A percentile compares a stretch with the other conserved stretches of the same genome.
These are phyloP conservation scores for Micractinium sp. DNA, from an alignment of 139 green algal species.

Conservation along the genomic window DNA sequence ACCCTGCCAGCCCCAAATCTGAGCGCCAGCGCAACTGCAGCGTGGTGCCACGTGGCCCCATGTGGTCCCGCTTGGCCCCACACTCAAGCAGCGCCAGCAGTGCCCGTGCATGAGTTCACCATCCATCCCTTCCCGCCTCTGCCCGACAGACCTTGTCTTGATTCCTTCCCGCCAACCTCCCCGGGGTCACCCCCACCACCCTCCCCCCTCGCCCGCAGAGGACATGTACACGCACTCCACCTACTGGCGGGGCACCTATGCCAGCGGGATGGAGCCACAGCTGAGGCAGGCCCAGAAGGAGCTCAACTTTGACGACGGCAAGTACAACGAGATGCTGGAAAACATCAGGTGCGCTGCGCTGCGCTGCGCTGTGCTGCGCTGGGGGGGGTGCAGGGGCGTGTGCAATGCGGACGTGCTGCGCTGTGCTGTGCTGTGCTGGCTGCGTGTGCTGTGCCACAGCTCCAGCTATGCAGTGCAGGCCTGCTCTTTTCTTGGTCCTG, in stretches of 20 bases:
- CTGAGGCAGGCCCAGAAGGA: neutral
- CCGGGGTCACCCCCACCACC: too few relatives aligned
- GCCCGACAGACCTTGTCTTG: too few relatives aligned
- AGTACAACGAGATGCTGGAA: neutral
- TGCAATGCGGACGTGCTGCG: neutral
- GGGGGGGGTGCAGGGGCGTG: neutral
- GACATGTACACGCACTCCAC: conserved; percentile 16
- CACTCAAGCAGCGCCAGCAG: too few relatives aligned
- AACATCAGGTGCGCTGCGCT: neutral
- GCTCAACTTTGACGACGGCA: neutral
- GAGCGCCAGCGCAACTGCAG: too few relatives aligned
- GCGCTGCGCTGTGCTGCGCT: neutral
- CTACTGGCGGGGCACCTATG: conserved; percentile 7
- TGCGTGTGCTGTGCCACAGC: neutral
- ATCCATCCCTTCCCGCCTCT: too few relatives aligned
- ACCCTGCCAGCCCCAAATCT: too few relatives aligned
- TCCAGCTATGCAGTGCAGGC: too few relatives aligned
- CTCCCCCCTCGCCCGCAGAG: neutral
- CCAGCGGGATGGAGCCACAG: neutral
- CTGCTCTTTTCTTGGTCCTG: too few relatives aligned
- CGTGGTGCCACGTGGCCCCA: too few relatives aligned
- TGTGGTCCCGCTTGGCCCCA: too few relatives aligned
- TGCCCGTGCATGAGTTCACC: too few relatives aligned
- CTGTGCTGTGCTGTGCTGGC: neutral
- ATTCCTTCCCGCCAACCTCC: too few relatives aligned